Percentiles rank a stretch among this genome's conserved stretches.
These are phyloP conservation scores for Phlegmacium glaucopus DNA, from an alignment of 768 basidiomycete species.

Conservation along the genomic window DNA sequence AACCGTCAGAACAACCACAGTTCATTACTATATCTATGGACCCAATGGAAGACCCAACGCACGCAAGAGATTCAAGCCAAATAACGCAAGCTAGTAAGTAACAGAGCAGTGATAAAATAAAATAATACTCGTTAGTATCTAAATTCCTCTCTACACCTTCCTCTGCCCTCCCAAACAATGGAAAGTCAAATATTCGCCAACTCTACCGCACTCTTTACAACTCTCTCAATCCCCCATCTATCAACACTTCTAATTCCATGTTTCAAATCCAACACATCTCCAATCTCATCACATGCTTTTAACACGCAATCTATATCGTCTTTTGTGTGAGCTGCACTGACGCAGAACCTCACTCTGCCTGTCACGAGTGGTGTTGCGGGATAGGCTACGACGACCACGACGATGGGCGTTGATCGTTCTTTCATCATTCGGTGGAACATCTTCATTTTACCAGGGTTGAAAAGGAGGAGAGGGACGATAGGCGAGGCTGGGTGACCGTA, in stretches of 20 bases:
- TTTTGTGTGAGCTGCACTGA: conserved; percentile 95
- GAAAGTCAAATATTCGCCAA: conserved; percentile 35
- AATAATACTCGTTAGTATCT: no score
- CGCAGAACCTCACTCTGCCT: conserved; percentile 87
- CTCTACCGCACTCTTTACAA: conserved; percentile 70
- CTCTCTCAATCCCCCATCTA: conserved; percentile 77
- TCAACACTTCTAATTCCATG: conserved; percentile 54
- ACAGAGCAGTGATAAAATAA: no score
- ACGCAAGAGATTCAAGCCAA: no score
- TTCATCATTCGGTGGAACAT: conserved; percentile 90
- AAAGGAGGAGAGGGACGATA: conserved; percentile 89
- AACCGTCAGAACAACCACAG: no score
- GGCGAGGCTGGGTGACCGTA: conserved; percentile 91
- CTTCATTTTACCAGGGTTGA: conserved; percentile 92
- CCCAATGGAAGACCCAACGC: no score
- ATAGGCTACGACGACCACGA: conserved; percentile 88
- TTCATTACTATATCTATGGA: no score
- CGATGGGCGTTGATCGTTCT: conserved; percentile 72
- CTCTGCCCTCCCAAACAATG: no score
- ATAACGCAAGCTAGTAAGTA: no score
- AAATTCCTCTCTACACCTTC: no score
- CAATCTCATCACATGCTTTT: conserved; percentile 87
- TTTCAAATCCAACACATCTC: conserved; percentile 87
- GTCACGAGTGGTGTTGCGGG: conserved; percentile 89
- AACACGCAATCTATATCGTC: conserved; percentile 89